Evolutionary conservation across 2,329 filamentous ascomycete genomes (phyloP).

Genomic region (Plenodomus biglobosus): DNA sequence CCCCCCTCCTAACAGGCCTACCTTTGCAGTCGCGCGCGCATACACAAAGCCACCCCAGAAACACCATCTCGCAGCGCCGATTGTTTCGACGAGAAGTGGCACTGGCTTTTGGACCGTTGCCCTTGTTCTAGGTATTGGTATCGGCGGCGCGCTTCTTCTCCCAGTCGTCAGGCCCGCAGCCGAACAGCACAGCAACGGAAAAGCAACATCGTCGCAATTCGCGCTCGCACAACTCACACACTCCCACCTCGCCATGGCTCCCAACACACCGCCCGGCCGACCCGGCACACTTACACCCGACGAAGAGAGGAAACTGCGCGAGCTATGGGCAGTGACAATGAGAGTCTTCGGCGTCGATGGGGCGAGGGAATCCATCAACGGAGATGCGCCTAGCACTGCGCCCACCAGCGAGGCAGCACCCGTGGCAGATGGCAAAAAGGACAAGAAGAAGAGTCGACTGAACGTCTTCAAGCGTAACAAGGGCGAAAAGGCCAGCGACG

Average conservation of each 20-base stretch:
- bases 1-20: neutral
- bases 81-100: slow-evolving; percentile 25
- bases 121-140: slow-evolving; percentile 35
- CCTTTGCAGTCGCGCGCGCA: slow-evolving; percentile 11
- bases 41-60: slow-evolving; percentile 8
- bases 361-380: slow-evolving; percentile 36
- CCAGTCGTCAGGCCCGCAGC: slow-evolving; percentile 18
- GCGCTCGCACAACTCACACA: slow-evolving; percentile 26
- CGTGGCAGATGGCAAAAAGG: slow-evolving; percentile 49
- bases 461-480: slow-evolving; percentile 64
- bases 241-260: slow-evolving; percentile 45
- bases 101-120: slow-evolving; percentile 29
- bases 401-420: slow-evolving; percentile 3
- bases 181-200: slow-evolving; percentile 7
- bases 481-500: slow-evolving; percentile 52
- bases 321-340: slow-evolving; percentile 78
- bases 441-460: slow-evolving; percentile 75
- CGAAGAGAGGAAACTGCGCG: slow-evolving; percentile 82
- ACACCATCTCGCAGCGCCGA: slow-evolving; percentile 3
- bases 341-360: slow-evolving; percentile 65
- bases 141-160: slow-evolving; percentile 36
- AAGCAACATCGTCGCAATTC: slow-evolving; percentile 16
- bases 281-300: slow-evolving; percentile 86
- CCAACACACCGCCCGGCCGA: slow-evolving; percentile 64
- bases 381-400: slow-evolving; percentile 17